Evolutionary conservation across 352 stramenopile species (phyloP), one percentile per base, ranked within the genome.

Genomic region (Globisporangium paroecandrum): DNA sequence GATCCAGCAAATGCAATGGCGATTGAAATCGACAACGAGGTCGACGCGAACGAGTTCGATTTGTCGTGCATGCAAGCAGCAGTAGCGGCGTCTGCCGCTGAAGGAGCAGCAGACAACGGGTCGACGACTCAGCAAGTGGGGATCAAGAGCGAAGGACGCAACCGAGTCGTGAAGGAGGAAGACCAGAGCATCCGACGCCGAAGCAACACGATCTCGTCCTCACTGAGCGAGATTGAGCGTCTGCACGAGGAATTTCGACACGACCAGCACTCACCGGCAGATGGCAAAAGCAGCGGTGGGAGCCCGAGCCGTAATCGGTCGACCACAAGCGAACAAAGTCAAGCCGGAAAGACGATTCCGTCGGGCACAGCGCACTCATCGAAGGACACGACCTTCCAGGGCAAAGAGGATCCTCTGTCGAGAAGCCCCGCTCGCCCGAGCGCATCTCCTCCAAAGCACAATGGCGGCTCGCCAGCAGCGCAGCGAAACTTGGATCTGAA

Each of bases 21-120:
- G 10, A 94, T 95, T 65, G 88, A 95, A 46, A 94, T 95, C 64
- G 88, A 95, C 71, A 95, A 95, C 64, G 88, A 95, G 82, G 85
- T 93, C 13, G 88, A 95, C 43, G 70, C 83, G 3, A 83, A 89
- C 36, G 81, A 91, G 56, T 89, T 93, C 72, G 82, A 93, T 38
- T 65, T 93, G 69, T 77, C 80, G 61, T 73, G 73, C 13, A 81
- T 87, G 62, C 65, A 65, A 9, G 54, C 38, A 54, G 60, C 53
- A 8, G 49, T 41, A 62, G 71, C 76, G 66, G 62, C 65, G 4
- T 57, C 58, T 24, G 58, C 55, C 55, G 64, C 62, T 20, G 59
- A 62, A 66, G 63, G 43, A 60, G 68, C 20, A 27, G 29, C 29
- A 27, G 55, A 46, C 58, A 81, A 78, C 53, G 63, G 32, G 8